Evolutionary conservation across 1,284 basidiomycete species (phyloP).

Genomic region (Ceratobasidium sp.): DNA sequence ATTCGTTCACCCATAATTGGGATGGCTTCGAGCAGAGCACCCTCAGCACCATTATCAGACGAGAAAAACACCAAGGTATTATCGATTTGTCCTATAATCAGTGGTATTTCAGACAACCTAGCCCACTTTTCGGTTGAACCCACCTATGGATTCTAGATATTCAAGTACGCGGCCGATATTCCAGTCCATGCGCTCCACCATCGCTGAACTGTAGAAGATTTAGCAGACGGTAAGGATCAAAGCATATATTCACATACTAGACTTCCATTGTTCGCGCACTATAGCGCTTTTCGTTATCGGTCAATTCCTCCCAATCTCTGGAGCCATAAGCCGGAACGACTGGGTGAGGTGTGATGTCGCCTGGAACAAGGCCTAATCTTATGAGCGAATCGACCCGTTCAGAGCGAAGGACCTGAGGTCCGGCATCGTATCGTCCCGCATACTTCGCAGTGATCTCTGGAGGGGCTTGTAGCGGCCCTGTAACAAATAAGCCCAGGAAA

Average conservation of each 20-base stretch:
- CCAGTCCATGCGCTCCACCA: constrained; percentile 22
- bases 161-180: constrained; percentile 12
- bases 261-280: constrained; percentile 18
- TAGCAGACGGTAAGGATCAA: too few relatives aligned
- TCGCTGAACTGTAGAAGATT: not conserved
- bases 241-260: not conserved
- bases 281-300: not conserved
- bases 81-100: not conserved
- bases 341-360: not conserved
- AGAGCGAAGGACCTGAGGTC: not conserved
- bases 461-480: constrained; percentile 18
- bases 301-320: constrained; percentile 14
- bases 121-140: not conserved
- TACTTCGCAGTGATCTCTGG: constrained; percentile 8
- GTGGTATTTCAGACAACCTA: not conserved
- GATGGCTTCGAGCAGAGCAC: constrained; percentile 5
- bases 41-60: constrained; percentile 18
- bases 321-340: not conserved
- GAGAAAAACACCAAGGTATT: constrained; percentile 15
- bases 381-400: not conserved
- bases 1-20: constrained; percentile 22
- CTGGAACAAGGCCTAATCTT: not conserved
- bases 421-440: not conserved
- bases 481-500: not conserved
- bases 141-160: not conserved